Conservation (phyloP, 2,329 filamentous ascomycete genomes). For the Magnaporthales sp. region DNA sequence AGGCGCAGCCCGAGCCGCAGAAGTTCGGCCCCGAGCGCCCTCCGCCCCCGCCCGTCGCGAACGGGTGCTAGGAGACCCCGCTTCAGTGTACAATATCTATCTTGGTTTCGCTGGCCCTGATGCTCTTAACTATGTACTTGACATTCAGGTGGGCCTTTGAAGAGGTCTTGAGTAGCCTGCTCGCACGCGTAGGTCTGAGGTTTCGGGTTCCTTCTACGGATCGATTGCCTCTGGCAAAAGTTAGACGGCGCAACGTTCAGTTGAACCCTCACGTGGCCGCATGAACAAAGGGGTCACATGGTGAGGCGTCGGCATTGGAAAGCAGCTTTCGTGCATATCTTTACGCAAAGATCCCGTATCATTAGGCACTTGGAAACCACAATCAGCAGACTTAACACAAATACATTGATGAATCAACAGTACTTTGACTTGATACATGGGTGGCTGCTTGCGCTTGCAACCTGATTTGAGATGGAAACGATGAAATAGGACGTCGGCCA, state of each 20-base stretch:
- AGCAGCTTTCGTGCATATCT: background rate
- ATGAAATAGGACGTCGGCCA: too few relatives aligned
- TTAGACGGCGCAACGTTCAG: background rate
- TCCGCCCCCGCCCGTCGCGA: conserved; percentile 21
- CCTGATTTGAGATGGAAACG: background rate
- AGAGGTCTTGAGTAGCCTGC: background rate
- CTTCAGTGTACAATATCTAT: conserved; percentile 1
- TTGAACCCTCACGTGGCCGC: background rate
- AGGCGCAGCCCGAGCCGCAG: conserved; percentile 26
- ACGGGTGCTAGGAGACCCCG: conserved; percentile 6
- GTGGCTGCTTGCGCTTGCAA: background rate
- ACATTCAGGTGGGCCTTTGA: background rate
- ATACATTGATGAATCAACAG: background rate
- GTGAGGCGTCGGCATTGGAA: background rate
- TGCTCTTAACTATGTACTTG: background rate
- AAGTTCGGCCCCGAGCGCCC: conserved; percentile 40
- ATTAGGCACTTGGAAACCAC: background rate
- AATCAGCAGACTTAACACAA: background rate
- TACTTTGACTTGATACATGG: background rate
- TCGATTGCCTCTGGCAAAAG: background rate
- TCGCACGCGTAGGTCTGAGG: background rate
- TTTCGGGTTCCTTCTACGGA: background rate
- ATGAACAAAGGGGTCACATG: background rate
- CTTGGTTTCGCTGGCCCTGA: background rate
- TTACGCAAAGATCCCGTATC: background rate